Conservation (phyloP, 208 protist genomes). For the Phytomonas francai region DNA sequence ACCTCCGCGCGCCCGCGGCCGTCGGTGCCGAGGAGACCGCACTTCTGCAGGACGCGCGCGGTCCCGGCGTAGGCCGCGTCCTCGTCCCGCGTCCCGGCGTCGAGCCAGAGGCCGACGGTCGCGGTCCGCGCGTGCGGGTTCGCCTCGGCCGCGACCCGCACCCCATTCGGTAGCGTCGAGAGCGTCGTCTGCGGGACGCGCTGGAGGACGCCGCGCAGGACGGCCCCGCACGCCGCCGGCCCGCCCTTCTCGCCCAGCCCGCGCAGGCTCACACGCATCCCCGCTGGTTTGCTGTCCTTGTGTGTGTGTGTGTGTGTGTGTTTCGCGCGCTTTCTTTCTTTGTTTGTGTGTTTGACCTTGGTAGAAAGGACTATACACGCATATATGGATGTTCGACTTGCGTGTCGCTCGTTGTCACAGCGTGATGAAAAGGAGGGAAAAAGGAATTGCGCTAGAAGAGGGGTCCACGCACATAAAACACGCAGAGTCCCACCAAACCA, state of each 20-base stretch:
- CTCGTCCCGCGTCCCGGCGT: constrained; percentile 95
- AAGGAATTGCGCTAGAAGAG: not conserved
- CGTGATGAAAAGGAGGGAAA: not conserved
- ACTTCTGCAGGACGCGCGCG: constrained; percentile 98
- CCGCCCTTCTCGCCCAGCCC: not conserved
- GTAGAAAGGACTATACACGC: not conserved
- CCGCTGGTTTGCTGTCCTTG: not conserved
- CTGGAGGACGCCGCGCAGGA: constrained; percentile 59
- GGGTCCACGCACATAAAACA: not conserved
- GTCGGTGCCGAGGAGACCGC: constrained; percentile 95
- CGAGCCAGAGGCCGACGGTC: constrained; percentile 96
- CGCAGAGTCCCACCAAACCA: not conserved
- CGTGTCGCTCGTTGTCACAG: not conserved
- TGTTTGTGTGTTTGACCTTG: not conserved
- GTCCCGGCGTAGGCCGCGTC: constrained; percentile 92
- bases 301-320: constrained; percentile 8
- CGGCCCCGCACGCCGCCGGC: constrained; percentile 31
- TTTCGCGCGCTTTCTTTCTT: constrained; percentile 9
- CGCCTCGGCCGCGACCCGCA: constrained; percentile 95
- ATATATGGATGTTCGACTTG: not conserved
- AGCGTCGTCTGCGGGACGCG: constrained; percentile 87
- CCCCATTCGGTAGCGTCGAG: constrained; percentile 90
- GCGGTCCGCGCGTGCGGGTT: constrained; percentile 84
- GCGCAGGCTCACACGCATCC: no score
- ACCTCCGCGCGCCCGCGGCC: constrained; percentile 82